These are phyloP conservation scores for Ettlia oleoabundans DNA, from an alignment of 139 green algal genomes.

Conservation along the genomic window DNA sequence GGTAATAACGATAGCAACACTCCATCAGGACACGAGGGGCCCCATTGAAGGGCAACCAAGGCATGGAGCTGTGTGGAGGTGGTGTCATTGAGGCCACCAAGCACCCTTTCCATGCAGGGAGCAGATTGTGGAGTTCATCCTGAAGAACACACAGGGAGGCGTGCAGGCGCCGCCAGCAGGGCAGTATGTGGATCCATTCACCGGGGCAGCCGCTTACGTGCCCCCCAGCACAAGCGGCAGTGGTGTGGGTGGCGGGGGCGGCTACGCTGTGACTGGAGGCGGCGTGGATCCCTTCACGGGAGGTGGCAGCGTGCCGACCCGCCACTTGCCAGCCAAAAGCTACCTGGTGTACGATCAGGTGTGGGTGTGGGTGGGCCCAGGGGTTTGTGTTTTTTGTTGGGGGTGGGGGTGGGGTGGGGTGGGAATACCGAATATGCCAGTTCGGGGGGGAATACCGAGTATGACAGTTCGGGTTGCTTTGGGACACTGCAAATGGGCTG, in stretches of 20 bases:
- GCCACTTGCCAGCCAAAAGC: neutral
- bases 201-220: constrained; percentile 29
- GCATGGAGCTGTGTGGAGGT: no score
- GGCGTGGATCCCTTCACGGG: constrained; percentile 21
- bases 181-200: constrained; percentile 61
- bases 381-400: neutral
- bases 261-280: constrained; percentile 2
- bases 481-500: no score
- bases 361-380: neutral
- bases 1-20: no score
- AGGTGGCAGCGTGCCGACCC: neutral
- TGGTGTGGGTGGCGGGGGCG: neutral
- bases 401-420: no score
- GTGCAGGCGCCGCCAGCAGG: neutral
- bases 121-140: constrained; percentile 93
- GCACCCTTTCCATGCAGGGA: constrained; percentile 30
- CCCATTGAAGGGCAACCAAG: no score
- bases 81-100: no score
- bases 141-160: constrained; percentile 72
- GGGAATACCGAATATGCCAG: no score
- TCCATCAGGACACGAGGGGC: no score
- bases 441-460: no score
- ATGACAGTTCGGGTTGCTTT: no score
- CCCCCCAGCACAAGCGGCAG: neutral
- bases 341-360: constrained; percentile 33